Conservation (phyloP, 805 yeast genomes). For the Cyberlindnera petersonii region DNA sequence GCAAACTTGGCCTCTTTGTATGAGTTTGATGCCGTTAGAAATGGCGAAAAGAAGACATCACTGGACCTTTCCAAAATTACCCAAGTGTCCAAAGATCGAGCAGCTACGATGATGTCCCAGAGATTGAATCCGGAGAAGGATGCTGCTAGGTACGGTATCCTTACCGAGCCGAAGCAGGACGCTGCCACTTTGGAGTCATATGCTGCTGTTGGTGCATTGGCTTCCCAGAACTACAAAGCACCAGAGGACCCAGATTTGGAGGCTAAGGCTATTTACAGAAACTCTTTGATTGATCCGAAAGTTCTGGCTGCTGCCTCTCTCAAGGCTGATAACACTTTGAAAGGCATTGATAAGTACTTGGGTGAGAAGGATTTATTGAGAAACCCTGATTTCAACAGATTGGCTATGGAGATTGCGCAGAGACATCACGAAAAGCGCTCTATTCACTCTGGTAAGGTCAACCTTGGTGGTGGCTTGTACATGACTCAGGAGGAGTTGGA, state of each 20-base stretch:
- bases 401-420: conserved; percentile 76
- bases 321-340: conserved; percentile 42
- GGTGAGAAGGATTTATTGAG: conserved; percentile 36
- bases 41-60: conserved; percentile 38
- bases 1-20: conserved; percentile 38
- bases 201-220: conserved; percentile 54
- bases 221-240: conserved; percentile 41
- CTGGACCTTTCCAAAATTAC: conserved; percentile 51
- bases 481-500: conserved; percentile 75
- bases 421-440: conserved; percentile 55
- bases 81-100: conserved; percentile 41
- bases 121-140: conserved; percentile 30
- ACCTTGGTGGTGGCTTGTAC: conserved; percentile 85
- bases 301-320: conserved; percentile 49
- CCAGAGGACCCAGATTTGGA: conserved; percentile 42
- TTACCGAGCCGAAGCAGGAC: conserved; percentile 39
- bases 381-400: conserved; percentile 58
- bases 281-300: conserved; percentile 37
- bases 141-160: conserved; percentile 35
- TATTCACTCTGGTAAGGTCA: conserved; percentile 49
- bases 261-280: conserved; percentile 33
- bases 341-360: conserved; percentile 38
- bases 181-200: conserved; percentile 40
- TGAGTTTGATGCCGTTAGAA: conserved; percentile 41
- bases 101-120: conserved; percentile 27